A percentile compares a stretch with the other conserved stretches of the same genome.
Evolutionary conservation across 2,329 filamentous ascomycete species (phyloP).

Genomic region (Penicillium fuscoglaucum): DNA sequence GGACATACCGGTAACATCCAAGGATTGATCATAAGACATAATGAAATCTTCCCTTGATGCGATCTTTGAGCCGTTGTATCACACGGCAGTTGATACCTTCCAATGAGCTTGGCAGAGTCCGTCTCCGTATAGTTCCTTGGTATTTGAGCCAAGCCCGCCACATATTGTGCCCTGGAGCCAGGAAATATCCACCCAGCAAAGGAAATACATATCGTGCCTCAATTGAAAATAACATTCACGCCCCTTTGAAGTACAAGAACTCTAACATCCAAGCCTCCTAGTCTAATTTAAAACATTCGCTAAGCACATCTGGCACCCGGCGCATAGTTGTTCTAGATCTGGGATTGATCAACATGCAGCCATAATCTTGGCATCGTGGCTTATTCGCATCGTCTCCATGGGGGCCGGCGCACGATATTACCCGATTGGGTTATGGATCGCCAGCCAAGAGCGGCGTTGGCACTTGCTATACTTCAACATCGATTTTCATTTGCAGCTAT

Average conservation of each 20-base stretch:
- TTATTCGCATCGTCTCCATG: not conserved
- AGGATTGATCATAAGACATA: not conserved
- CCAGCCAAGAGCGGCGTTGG: not conserved
- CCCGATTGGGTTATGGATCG: not conserved
- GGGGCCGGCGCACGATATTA: too few relatives aligned
- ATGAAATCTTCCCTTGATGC: too few relatives aligned
- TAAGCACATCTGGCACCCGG: not conserved
- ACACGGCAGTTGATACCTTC: not conserved
- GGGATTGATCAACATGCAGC: not conserved
- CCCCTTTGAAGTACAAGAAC: not conserved
- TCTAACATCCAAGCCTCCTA: not conserved
- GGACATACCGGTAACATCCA: not conserved
- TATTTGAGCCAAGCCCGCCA: not conserved
- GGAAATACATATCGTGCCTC: too few relatives aligned
- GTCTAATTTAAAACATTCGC: not conserved
- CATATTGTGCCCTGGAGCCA: too few relatives aligned
- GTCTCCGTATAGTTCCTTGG: not conserved
- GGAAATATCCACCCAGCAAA: too few relatives aligned
- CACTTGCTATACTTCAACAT: not conserved
- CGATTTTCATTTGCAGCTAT: not conserved
- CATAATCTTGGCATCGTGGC: not conserved
- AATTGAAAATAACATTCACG: not conserved
- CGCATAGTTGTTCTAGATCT: not conserved
- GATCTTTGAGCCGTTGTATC: not conserved
- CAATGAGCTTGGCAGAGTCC: not conserved